phyloP scores from a whole-genome alignment of 495 filamentous ascomycete species.

The Xylaria venustula region DNA sequence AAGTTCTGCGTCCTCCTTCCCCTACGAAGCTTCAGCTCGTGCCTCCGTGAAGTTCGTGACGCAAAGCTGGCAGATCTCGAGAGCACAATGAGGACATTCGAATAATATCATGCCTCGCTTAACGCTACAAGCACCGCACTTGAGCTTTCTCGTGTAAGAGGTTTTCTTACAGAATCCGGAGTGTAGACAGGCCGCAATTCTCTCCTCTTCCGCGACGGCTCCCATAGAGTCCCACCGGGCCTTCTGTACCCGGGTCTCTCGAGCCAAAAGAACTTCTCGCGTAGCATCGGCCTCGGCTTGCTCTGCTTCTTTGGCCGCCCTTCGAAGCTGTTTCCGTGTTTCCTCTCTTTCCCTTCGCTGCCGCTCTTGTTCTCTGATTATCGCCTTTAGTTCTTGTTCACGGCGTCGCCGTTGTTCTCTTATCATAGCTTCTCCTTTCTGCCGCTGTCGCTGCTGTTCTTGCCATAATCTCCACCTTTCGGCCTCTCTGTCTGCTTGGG shows the following conservation, averaged over 20 bases:
- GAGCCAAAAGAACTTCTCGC: neutral
- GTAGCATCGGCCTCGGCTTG: neutral
- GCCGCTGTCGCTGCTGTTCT: too few species aligned
- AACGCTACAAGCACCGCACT: neutral
- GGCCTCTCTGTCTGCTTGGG: too few species aligned
- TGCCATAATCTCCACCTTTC: too few species aligned
- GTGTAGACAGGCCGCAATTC: neutral
- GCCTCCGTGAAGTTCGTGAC: neutral
- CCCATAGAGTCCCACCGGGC: neutral
- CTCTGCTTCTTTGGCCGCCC: neutral
- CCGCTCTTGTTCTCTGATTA: neutral
- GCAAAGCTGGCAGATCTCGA: neutral
- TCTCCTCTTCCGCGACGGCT: neutral
- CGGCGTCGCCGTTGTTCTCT: too few species aligned
- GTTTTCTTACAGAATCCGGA: neutral
- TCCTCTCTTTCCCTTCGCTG: neutral
- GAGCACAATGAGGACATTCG: neutral
- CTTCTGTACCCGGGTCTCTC: neutral
- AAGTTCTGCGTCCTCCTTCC: neutral
- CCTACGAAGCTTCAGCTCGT: neutral
- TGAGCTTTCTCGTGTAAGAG: neutral
- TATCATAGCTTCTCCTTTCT: too few species aligned
- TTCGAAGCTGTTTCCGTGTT: neutral
- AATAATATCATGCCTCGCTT: neutral
- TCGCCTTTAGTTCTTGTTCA: neutral